A percentile compares a stretch with the other conserved stretches of the same genome.
Conservation (phyloP, 1,284 basidiomycete genomes). For the Porodaedalea pini region DNA sequence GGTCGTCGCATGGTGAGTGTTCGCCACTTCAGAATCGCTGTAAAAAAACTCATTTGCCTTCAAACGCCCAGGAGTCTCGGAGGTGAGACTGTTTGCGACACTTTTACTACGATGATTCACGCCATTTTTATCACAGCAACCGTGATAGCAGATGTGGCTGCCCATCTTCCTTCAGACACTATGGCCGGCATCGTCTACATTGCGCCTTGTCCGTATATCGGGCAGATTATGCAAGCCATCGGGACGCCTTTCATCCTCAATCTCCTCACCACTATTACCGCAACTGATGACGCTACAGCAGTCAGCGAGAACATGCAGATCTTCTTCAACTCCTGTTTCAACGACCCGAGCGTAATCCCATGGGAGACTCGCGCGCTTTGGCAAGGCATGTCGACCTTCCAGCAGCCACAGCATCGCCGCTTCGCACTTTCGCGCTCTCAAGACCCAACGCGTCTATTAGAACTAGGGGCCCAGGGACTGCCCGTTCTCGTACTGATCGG, state of each 20-base stretch:
- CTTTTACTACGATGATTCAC: neutral
- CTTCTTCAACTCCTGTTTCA: conserved; percentile 35
- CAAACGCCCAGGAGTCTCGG: conserved; percentile 35
- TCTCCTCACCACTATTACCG: conserved; percentile 29
- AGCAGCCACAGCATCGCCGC: conserved; percentile 31
- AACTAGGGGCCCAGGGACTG: conserved; percentile 29
- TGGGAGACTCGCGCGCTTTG: conserved; percentile 32
- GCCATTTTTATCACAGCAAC: conserved; percentile 25
- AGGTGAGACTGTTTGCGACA: conserved; percentile 26
- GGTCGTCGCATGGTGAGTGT: conserved; percentile 29
- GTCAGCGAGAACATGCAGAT: conserved; percentile 5
- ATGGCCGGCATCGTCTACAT: conserved; percentile 37
- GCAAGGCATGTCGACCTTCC: conserved; percentile 33
- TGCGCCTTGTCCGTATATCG: conserved; percentile 33
- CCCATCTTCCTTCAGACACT: conserved; percentile 33
- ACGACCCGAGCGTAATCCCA: conserved; percentile 26
- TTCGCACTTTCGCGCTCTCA: conserved; percentile 33
- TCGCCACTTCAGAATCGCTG: neutral
- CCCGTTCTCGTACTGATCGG: conserved; percentile 37
- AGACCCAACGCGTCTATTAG: conserved; percentile 30
- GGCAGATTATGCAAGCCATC: conserved; percentile 27
- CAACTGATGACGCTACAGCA: conserved; percentile 29
- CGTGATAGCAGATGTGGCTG: conserved; percentile 36
- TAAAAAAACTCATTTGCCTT: neutral
- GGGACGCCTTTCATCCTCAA: conserved; percentile 14